Base-by-base conservation (phyloP, 2,329 filamentous ascomycete species). In the Pezicula radicicola region DNA sequence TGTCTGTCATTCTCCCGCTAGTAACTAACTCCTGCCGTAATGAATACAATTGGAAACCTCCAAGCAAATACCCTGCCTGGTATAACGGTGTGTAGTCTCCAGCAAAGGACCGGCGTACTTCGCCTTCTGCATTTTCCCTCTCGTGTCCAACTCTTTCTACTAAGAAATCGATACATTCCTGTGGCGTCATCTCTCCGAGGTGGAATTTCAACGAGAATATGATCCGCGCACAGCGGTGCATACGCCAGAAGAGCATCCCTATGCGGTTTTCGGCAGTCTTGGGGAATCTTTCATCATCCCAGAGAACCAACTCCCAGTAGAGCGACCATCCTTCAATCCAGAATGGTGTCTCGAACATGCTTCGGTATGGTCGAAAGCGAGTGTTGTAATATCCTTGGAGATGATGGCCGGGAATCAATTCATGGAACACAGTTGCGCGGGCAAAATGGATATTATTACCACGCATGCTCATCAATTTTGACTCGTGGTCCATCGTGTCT, bases 301-400 rank as follows among this genome's bases (percentile, higher is more conserved):
- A 85, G 15, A 85, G 69, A 16, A 81, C 62, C 58, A 83, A 70
- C 66, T 84, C 81, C 80, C 80, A 84, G 62, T 84, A 84, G 57
- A 83, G 72, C 9, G 80, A 76, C 80, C 80, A 84, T 16, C 81
- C 81, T 63, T 84, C 81, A 36, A 80, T 74, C 67, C 74, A 83
- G 60, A 84, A 84, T 0, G 80, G 78, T 1, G 80, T 84, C 28
- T 69, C 64, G 63, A 84, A 84, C 6, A 83, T 59, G 18, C 64
- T 63, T 5, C 80, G 73, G 62, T 84, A 78, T 3, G 73, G 71
- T 16, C 71, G 72, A 53, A 73, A 63, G 6, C 80, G 72, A 13
- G 68, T 64, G 15, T 72, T 74, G 60, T 77, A 70, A 63, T 77
- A 75, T 15, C 75, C 64, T 60, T 84, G 80, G 27, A 83, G 68